Evolutionary conservation across 495 filamentous ascomycete species (phyloP).

Genomic region (Aspergillus incahuasiensis): DNA sequence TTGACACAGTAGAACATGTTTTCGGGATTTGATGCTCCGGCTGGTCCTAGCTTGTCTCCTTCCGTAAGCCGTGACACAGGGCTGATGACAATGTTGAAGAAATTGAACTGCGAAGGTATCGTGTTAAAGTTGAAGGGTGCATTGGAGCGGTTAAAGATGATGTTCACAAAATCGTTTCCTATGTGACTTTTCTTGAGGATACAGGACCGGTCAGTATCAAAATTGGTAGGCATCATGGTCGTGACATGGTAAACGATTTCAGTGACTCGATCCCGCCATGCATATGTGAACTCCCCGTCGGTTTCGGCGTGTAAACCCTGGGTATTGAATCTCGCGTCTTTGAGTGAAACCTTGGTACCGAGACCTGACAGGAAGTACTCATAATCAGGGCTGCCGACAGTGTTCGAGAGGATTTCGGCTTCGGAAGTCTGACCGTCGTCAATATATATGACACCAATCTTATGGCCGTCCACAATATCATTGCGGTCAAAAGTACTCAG

Average conservation of each 20-base stretch:
- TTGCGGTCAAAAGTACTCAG: conserved; percentile 80
- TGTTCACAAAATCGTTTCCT: conserved; percentile 97
- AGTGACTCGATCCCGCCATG: conserved; percentile 90
- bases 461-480: conserved; percentile 90
- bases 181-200: conserved; percentile 90
- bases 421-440: conserved; percentile 77
- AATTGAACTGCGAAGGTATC: conserved; percentile 90
- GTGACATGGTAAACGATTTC: conserved; percentile 94
- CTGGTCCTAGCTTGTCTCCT: conserved; percentile 19
- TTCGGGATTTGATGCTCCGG: conserved; percentile 27
- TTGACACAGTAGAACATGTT: conserved; percentile 76
- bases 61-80: conserved; percentile 62
- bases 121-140: conserved; percentile 82
- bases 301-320: conserved; percentile 82
- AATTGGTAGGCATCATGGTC: conserved; percentile 92
- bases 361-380: conserved; percentile 74
- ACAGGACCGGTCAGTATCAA: conserved; percentile 67
- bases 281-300: conserved; percentile 83
- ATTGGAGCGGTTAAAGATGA: conserved; percentile 95
- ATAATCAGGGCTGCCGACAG: conserved; percentile 77
- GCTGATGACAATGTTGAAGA: conserved; percentile 91
- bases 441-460: conserved; percentile 90
- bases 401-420: conserved; percentile 78
- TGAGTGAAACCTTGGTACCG: conserved; percentile 72
- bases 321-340: conserved; percentile 82